Percentiles rank a stretch among this genome's conserved stretches.
phyloP scores from a whole-genome alignment of 1,284 basidiomycete species.

The Cystobasidiaceae sp. region DNA sequence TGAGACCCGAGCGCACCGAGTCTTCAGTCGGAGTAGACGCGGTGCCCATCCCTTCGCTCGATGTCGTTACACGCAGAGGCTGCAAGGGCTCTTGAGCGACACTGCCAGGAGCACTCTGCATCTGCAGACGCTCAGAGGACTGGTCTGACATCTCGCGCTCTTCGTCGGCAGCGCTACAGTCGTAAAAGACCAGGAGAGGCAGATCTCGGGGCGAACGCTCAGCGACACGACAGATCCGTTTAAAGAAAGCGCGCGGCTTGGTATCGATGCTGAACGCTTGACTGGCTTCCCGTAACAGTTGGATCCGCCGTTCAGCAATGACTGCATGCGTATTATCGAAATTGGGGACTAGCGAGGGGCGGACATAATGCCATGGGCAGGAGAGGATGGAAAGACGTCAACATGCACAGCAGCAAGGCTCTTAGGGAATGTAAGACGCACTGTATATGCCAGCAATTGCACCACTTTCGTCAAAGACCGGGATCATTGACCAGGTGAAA shows the following conservation, averaged over 20 bases:
- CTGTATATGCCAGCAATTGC: constrained; percentile 27
- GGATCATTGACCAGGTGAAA: constrained; percentile 40
- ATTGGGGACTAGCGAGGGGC: constrained; percentile 34
- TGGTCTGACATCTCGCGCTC: neutral
- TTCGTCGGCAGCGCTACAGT: constrained; percentile 1
- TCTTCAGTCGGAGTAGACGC: too few relatives aligned
- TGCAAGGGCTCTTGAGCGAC: too few relatives aligned
- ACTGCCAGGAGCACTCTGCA: too few relatives aligned
- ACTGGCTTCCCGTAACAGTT: constrained; percentile 36
- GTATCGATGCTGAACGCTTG: constrained; percentile 26
- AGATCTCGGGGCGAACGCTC: neutral
- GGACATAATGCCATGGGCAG: neutral
- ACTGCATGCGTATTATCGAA: constrained; percentile 39
- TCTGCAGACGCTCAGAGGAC: too few relatives aligned
- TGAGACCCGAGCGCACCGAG: too few relatives aligned
- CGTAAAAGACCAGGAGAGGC: constrained; percentile 1
- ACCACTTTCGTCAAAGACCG: constrained; percentile 31
- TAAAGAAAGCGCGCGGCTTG: neutral
- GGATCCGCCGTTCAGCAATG: constrained; percentile 36
- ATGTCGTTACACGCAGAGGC: too few relatives aligned
- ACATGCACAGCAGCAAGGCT: too few relatives aligned
- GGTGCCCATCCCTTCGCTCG: too few relatives aligned
- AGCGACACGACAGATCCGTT: neutral
- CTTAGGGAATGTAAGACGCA: neutral
- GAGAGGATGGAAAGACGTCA: neutral